These are phyloP conservation scores for Candida ficus DNA, from an alignment of 805 yeast species.

Conservation along the genomic window DNA sequence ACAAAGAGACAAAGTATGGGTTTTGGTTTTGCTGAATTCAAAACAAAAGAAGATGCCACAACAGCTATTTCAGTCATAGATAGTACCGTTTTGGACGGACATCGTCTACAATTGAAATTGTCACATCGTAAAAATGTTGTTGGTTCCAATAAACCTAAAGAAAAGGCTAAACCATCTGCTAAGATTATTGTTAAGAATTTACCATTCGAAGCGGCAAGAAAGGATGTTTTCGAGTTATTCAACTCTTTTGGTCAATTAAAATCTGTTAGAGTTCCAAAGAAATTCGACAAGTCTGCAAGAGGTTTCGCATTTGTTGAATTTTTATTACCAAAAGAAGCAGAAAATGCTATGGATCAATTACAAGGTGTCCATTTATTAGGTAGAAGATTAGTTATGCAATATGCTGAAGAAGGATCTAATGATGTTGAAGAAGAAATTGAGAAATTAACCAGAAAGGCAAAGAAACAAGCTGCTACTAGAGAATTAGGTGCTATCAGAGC, in stretches of 20 bases:
- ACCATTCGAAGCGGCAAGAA: constrained; percentile 93
- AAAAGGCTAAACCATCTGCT: constrained; percentile 36
- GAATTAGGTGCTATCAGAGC: constrained; percentile 66
- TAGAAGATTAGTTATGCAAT: constrained; percentile 89
- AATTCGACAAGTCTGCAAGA: constrained; percentile 90
- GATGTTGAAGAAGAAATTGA: constrained; percentile 89
- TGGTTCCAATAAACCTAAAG: constrained; percentile 22
- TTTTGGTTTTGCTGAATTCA: constrained; percentile 92
- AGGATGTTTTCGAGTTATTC: constrained; percentile 87
- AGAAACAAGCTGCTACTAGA: constrained; percentile 72
- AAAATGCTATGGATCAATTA: constrained; percentile 85
- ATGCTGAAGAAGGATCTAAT: constrained; percentile 75
- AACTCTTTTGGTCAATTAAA: constrained; percentile 93
- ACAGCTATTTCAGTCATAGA: constrained; percentile 70
- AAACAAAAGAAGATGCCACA: constrained; percentile 69
- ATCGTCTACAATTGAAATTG: constrained; percentile 80
- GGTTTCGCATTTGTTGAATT: constrained; percentile 98
- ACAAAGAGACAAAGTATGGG: constrained; percentile 87
- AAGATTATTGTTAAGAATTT: constrained; percentile 93
- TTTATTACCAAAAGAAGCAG: constrained; percentile 83
- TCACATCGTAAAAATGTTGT: constrained; percentile 66
- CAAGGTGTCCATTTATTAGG: constrained; percentile 96
- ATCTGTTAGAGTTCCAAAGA: constrained; percentile 93
- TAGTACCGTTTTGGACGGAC: constrained; percentile 81
- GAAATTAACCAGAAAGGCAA: constrained; percentile 82